Conservation (phyloP, 2,329 filamentous ascomycete species). For the Diaporthe capsici region DNA sequence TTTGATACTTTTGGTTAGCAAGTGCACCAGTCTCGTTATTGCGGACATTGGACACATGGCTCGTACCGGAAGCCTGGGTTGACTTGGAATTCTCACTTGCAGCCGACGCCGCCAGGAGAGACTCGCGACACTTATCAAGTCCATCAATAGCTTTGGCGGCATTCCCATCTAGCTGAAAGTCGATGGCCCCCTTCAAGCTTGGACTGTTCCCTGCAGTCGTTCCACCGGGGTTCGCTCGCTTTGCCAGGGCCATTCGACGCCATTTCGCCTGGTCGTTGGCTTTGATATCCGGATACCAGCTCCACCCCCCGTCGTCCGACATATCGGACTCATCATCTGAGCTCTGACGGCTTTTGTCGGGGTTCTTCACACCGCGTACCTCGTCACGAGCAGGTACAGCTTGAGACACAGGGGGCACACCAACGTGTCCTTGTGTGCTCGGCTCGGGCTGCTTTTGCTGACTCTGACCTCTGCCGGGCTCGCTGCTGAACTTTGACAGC, state of each 20-base stretch:
- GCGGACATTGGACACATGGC: accelerated
- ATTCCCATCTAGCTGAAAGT: too few species aligned
- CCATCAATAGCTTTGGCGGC: accelerated
- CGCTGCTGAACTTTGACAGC: background rate
- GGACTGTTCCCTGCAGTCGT: background rate
- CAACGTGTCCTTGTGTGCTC: too few species aligned
- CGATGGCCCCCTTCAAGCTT: accelerated
- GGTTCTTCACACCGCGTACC: too few species aligned
- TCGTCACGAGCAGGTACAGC: too few species aligned
- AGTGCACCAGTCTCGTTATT: background rate
- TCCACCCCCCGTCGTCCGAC: background rate
- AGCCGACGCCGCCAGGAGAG: background rate
- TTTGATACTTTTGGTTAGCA: background rate
- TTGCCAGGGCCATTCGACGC: background rate
- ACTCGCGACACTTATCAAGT: background rate
- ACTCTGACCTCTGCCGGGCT: background rate
- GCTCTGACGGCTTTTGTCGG: background rate
- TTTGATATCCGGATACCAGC: background rate
- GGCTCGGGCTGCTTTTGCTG: too few species aligned
- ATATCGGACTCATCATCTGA: background rate
- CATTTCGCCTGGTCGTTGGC: background rate
- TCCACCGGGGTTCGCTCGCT: background rate
- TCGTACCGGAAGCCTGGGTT: background rate
- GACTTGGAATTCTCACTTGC: accelerated
- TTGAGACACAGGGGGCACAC: too few species aligned